Base-by-base conservation (phyloP, 2,329 filamentous ascomycete species). In the Fusarium camptoceras region DNA sequence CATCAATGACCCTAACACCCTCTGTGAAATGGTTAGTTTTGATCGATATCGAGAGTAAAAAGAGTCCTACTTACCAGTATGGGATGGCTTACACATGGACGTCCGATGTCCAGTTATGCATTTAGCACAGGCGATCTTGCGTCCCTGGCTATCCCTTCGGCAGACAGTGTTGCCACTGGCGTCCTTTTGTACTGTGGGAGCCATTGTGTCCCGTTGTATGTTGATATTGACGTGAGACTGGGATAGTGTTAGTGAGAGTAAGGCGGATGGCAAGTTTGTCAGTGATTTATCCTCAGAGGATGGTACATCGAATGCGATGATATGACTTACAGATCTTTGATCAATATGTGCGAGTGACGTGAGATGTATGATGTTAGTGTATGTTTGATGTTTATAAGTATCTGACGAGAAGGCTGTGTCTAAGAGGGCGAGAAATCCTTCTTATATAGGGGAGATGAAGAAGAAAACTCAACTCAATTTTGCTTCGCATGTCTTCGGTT, bases 251-350 rank as follows among this genome's bases (percentile, higher is more conserved):
- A 37, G 34, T 37, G 18, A 11, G 31, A 6, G 5, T 18, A 16
- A 9, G 8, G 8, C 2, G 16, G 31, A 18, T 2, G 15, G 8
- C 5, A 5, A 18, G 5, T 2, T 9, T 10, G 8, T 18, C 2
- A 8, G 10, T 10, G 31, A 34, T 18, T 1, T 34, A 34, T 18
- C 31, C 8, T 18, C 6, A 6, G 5, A 37, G 31, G 16, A 18
- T 5, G 11, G 16, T n/a, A 16, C 6, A 37, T 37, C 31, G 3
- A 5, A 3, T 37, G 9, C 16, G 31, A 18, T 10, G 5, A 16
- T 9, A 5, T 37, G 3, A 37, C 16, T 18, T 37, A 34, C 31
- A 30, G n/a, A n/a, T n/a, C n/a, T n/a, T n/a, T n/a, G n/a, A n/a
- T n/a, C n/a, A n/a, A n/a, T n/a, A n/a, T n/a, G n/a, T n/a, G n/a